Conservation (phyloP, 768 basidiomycete genomes). For the Trametes meyenii region DNA sequence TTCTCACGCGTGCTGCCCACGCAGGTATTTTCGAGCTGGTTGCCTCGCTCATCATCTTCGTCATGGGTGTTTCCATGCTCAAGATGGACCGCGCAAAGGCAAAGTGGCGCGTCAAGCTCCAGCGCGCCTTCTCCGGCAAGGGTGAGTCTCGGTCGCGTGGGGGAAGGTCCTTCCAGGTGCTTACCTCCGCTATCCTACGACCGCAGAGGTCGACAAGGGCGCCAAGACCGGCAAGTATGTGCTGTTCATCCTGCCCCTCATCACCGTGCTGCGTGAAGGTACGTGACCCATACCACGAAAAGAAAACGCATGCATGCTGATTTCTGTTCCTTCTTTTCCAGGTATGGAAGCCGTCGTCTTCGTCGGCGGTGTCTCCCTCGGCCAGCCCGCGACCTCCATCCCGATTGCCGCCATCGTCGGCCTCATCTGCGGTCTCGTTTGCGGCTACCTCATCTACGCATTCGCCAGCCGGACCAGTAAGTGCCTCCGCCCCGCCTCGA, state of each 20-base stretch:
- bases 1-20: background rate
- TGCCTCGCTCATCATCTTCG: conserved; percentile 80
- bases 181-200: background rate
- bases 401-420: conserved; percentile 91
- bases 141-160: conserved; percentile 38
- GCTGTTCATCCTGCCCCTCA: conserved; percentile 85
- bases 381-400: conserved; percentile 78
- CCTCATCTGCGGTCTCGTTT: conserved; percentile 71
- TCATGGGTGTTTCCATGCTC: conserved; percentile 94
- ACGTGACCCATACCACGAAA: background rate
- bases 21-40: conserved; percentile 71
- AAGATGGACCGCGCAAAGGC: conserved; percentile 92
- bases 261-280: conserved; percentile 95
- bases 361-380: conserved; percentile 91
- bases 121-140: conserved; percentile 68
- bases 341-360: conserved; percentile 91
- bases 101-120: conserved; percentile 93
- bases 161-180: no score
- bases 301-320: background rate
- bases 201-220: conserved; percentile 47
- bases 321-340: conserved; percentile 26
- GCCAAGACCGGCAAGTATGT: conserved; percentile 76
- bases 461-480: conserved; percentile 75
- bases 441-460: conserved; percentile 78
- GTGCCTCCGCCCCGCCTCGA: conserved; percentile 24